These are phyloP conservation scores for Acacia melanoxylon DNA, from an alignment of 306 rosid genomes.

Conservation along the genomic window DNA sequence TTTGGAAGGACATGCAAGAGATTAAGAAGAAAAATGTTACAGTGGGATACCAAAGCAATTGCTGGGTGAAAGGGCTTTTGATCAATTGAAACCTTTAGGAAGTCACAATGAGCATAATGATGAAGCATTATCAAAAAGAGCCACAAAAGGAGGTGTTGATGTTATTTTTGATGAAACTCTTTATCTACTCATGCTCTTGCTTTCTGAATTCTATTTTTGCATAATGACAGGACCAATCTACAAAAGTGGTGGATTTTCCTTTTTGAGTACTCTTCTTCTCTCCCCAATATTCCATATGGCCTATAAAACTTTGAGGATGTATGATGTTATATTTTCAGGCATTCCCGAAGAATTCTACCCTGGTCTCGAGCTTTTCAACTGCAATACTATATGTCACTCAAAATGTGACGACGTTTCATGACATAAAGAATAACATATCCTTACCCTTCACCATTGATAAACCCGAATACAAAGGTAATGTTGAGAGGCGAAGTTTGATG, in stretches of 20 bases:
- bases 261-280: too few relatives aligned
- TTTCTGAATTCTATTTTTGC: background rate
- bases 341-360: slow-evolving; percentile 24
- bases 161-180: too few relatives aligned
- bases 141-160: background rate
- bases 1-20: too few relatives aligned
- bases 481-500: too few relatives aligned
- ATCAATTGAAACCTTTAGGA: background rate
- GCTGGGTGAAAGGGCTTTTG: background rate
- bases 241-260: too few relatives aligned
- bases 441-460: background rate
- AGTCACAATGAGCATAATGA: background rate
- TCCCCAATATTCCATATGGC: too few relatives aligned
- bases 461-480: too few relatives aligned
- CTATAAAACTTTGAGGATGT: too few relatives aligned
- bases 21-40: too few relatives aligned
- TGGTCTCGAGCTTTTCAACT: slow-evolving; percentile 38
- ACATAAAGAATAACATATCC: background rate
- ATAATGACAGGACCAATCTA: too few relatives aligned
- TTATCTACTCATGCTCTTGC: slow-evolving; percentile 29
- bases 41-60: too few relatives aligned
- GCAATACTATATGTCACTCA: slow-evolving; percentile 42
- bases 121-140: background rate
- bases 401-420: slow-evolving; percentile 4
- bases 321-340: too few relatives aligned